Evolutionary conservation across 2,329 filamentous ascomycete species (phyloP).

Genomic region (Atkinsonella texensis): DNA sequence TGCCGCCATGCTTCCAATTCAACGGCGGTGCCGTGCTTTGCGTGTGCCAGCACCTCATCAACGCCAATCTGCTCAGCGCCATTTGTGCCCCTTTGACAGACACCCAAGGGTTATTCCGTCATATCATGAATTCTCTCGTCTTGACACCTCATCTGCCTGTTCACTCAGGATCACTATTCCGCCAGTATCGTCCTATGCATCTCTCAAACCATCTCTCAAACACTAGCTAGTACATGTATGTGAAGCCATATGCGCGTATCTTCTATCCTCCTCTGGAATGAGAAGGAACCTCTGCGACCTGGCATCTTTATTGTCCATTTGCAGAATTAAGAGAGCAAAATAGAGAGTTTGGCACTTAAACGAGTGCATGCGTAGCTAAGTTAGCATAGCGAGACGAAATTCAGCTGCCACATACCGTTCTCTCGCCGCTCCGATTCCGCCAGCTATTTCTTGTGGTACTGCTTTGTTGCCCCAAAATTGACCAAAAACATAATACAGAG

Average conservation of each 20-base stretch:
- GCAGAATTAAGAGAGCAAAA: too few relatives aligned
- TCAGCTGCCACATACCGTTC: neutral
- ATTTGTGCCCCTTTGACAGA: neutral
- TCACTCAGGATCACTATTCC: too few relatives aligned
- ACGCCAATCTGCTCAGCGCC: neutral
- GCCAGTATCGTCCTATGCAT: slow-evolving; percentile 1
- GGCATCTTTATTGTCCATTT: neutral
- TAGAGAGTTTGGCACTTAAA: too few relatives aligned
- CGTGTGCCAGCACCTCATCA: neutral
- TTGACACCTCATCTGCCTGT: neutral
- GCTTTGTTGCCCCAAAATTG: neutral
- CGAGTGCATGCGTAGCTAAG: too few relatives aligned
- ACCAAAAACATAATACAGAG: neutral
- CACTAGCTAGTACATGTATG: slow-evolving; percentile 6
- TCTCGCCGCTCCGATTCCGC: neutral
- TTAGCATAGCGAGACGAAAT: too few relatives aligned
- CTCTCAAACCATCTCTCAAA: neutral
- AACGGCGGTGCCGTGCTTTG: neutral
- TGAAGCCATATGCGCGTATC: slow-evolving; percentile 2
- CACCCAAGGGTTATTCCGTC: neutral
- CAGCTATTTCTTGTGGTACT: neutral
- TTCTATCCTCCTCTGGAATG: neutral
- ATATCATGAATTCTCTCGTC: neutral
- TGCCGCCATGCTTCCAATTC: neutral
- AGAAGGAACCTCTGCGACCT: neutral